phyloP scores from a whole-genome alignment of 768 basidiomycete genomes.

The Suillus weaverae region DNA sequence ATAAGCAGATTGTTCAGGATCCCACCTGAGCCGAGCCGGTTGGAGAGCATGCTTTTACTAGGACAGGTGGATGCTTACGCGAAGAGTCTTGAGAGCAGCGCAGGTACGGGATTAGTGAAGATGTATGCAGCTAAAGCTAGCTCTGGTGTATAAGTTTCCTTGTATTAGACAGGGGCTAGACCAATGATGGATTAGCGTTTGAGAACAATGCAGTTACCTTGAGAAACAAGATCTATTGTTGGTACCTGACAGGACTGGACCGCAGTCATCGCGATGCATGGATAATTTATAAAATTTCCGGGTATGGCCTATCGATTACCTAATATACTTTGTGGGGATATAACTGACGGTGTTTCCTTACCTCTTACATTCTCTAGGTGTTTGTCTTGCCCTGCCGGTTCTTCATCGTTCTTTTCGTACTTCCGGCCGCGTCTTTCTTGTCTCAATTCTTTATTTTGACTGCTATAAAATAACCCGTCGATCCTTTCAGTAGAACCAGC shows the following conservation, averaged over 20 bases:
- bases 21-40: slow-evolving; percentile 81
- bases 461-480: slow-evolving; percentile 16
- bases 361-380: slow-evolving; percentile 11
- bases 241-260: neutral
- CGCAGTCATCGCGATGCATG: neutral
- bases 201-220: neutral
- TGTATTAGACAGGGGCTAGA: neutral
- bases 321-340: neutral
- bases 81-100: slow-evolving; percentile 68
- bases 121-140: slow-evolving; percentile 70
- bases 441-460: slow-evolving; percentile 5
- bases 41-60: slow-evolving; percentile 83
- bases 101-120: slow-evolving; percentile 68
- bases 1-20: slow-evolving; percentile 84
- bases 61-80: slow-evolving; percentile 88
- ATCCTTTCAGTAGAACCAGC: slow-evolving; percentile 15
- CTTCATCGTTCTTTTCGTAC: slow-evolving; percentile 9
- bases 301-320: neutral
- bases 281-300: neutral
- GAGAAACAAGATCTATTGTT: neutral
- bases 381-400: slow-evolving; percentile 3
- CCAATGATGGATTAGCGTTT: neutral
- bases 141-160: slow-evolving; percentile 9
- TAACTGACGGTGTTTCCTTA: slow-evolving; percentile 11
- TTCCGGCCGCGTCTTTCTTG: slow-evolving; percentile 7